Base-by-base conservation (phyloP, 805 yeast genomes). In the Spathaspora arborariae region DNA sequence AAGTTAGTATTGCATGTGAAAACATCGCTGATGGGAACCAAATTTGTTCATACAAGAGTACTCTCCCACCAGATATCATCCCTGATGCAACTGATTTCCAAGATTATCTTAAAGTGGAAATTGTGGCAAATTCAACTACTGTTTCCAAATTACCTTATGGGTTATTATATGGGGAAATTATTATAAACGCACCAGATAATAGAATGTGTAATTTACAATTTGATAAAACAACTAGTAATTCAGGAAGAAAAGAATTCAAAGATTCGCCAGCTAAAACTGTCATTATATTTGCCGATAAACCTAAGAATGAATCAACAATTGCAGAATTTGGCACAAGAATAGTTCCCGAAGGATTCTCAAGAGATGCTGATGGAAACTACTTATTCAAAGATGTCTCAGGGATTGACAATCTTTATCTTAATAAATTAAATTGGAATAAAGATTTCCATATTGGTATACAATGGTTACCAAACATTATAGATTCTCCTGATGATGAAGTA, bases 201-300 rank as follows among this genome's bases (percentile, higher is more conserved):
- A 75, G 96, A 56, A 74, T 74, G 47, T 89, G 96, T 64, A 71
- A 70, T 20, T 51, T 89, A 33, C 65, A 63, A 16, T 88, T 88
- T 70, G 78, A 81, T 56, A 65, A 79, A 1, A 60, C 73, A 2
- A 68, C 49, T 50, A 57, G 52, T 4, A 45, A 49, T 26, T 44
- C 45, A 1, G 46, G 47, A 39, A 45, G 44, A 13, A 47, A 41
- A 6, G 38, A 41, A 5, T 15, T 48, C 10, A 56, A 64, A 39
- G 62, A 62, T 8, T 76, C 88, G 0, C 91, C 91, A 1, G 85
- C 88, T 7, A 82, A 82, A 53, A 67, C 82, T 36, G 70, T 87
- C 2, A 79, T 79, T 0, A 63, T 85, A 5, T 82, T 68, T 51
- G 70, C 74, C 34, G 73, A 70, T 26, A 57, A 54, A 3, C 47